Evolutionary conservation across 495 filamentous ascomycete species (phyloP).

Genomic region (Neurospora sp.): DNA sequence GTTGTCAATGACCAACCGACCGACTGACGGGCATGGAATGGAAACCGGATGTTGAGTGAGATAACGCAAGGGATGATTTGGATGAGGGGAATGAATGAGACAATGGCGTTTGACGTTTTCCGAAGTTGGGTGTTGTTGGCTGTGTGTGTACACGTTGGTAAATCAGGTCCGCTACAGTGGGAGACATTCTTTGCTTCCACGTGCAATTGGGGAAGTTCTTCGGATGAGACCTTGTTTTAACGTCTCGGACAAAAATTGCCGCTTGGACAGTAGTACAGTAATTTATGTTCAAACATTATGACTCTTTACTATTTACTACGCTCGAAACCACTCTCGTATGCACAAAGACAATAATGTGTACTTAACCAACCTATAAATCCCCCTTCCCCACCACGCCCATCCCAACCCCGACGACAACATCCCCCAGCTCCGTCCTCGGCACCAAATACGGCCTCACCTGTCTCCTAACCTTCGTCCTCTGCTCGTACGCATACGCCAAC

Average conservation of each 20-base stretch:
- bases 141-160: not conserved
- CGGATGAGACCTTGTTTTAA: not conserved
- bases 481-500: slow-evolving; percentile 61
- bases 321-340: too few relatives aligned
- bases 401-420: slow-evolving; percentile 16
- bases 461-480: slow-evolving; percentile 44
- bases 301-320: too few relatives aligned
- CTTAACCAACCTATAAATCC: not conserved
- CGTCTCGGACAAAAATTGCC: too few relatives aligned
- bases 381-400: not conserved
- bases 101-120: not conserved
- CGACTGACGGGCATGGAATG: not conserved
- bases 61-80: not conserved
- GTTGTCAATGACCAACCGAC: not conserved
- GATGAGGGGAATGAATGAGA: not conserved
- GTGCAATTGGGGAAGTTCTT: not conserved
- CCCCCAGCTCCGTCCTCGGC: slow-evolving; percentile 37
- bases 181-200: not conserved
- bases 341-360: too few relatives aligned
- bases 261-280: too few relatives aligned
- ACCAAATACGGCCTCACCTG: slow-evolving; percentile 38
- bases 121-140: not conserved
- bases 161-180: not conserved
- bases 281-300: too few relatives aligned
- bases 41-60: not conserved